Conservation (phyloP, 306 rosid genomes). For the Begonia loranthoides region DNA sequence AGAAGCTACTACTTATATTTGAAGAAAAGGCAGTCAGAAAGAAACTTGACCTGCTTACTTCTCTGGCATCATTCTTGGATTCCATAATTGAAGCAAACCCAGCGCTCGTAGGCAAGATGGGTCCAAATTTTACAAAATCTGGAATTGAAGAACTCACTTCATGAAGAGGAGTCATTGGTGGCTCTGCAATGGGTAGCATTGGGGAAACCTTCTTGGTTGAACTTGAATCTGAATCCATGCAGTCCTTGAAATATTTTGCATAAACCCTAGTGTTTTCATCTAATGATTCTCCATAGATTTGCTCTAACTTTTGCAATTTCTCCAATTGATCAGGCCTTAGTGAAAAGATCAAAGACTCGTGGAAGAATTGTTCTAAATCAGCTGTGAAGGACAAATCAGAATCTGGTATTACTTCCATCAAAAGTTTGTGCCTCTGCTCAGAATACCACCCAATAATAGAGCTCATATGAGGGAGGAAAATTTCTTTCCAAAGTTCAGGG, state of each 20-base stretch:
- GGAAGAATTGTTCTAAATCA: conserved; percentile 60
- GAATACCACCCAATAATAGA: conserved; percentile 93
- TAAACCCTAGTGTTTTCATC: conserved; percentile 63
- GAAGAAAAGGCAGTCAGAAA: not conserved
- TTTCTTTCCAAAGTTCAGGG: conserved; percentile 72
- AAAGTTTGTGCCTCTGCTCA: conserved; percentile 69
- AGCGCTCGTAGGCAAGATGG: conserved; percentile 85
- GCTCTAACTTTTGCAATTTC: conserved; percentile 57
- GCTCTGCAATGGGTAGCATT: conserved; percentile 93
- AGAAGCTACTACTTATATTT: too few relatives aligned
- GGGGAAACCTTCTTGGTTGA: conserved; percentile 51
- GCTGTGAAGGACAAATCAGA: conserved; percentile 68
- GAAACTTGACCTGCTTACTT: conserved; percentile 39
- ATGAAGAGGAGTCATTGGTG: conserved; percentile 90
- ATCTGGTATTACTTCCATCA: conserved; percentile 76
- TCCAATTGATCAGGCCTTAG: conserved; percentile 74
- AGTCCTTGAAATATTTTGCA: conserved; percentile 74
- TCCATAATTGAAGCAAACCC: conserved; percentile 50
- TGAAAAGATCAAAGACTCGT: conserved; percentile 54
- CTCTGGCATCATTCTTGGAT: conserved; percentile 32
- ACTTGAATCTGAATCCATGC: conserved; percentile 45
- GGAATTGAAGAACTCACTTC: conserved; percentile 78
- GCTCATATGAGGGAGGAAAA: conserved; percentile 80
- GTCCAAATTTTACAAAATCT: conserved; percentile 81
- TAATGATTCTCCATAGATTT: conserved; percentile 71